Evolutionary conservation across 2,329 filamentous ascomycete species (phyloP), one percentile per base, ranked within the genome.

Genomic region (Penicillium decumbens): DNA sequence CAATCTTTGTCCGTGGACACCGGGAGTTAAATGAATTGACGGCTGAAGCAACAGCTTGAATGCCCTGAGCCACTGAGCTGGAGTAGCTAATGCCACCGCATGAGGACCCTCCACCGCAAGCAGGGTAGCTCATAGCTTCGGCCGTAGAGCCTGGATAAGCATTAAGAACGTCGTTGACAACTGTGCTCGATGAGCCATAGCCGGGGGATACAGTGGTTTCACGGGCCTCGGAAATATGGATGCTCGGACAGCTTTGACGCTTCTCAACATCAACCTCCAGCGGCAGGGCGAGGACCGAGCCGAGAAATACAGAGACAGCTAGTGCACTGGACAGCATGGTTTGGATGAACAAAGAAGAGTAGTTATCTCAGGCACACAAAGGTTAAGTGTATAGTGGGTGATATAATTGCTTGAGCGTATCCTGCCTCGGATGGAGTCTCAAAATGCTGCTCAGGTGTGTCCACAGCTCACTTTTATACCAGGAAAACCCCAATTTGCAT

Each of bases 51-150:
- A 83, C 82, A 9, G 82, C 81, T 6, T 71, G 61, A 4, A 80
- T 82, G 33, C 83, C 83, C 48, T 80, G 75, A 3, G 71, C 63
- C 0, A 79, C 81, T 6, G 82, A 85, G 57, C 75, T 76, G 1
- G 76, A 80, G 57, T 87, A 87, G 60, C 75, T 77, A 24, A 78
- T 68, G n/a, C 78, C 74, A 12, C 81, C 81, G 57, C 83, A 85
- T 0, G 71, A 73, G 1, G 73, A 60, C 57, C 81, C 77, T 4
- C 83, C 83, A 49, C 83, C 83, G 37, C 81, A 84, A 1, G 84
- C 84, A 32, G 84, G 80, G 58, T 83, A 82, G 33, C 51, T 62
- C 53, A 83, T 81, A 15, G 80, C 76, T 53, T 81, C 79, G 1
- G 78, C 68, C 0, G 78, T 81, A 0, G 78, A 66, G 0, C 78